Evolutionary conservation across 148 eudicot genomes (phyloP), one percentile per base, ranked within the genome.

Genomic region (Arbutus unedo): DNA sequence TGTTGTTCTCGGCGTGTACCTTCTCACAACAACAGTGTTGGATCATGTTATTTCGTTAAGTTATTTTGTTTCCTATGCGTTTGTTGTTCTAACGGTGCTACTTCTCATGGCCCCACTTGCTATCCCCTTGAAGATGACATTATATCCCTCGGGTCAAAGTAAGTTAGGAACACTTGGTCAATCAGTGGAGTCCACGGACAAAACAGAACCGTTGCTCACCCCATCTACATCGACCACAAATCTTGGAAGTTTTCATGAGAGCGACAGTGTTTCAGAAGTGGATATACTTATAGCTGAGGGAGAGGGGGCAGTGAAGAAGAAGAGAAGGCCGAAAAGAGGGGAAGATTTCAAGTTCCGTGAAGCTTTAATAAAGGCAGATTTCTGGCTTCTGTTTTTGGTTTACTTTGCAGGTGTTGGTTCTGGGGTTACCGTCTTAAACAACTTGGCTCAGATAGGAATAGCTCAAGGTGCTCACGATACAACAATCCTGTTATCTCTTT

Each of bases 361-460:
- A 91, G 99, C 98, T 72, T 79, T 96, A 6, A 78, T 94, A 6
- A 94, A 96, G 86, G 99, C 99, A 4, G 98, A 96, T 84, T 96
- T 96, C 82, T 96, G 99, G 99, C 97, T 96, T 81, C 90, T 96
- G 56, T 94, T 91, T 85, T 73, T 88, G 44, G 99, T 92, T 50
- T 96, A 90, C 85, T 96, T 96, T 88, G 86, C 91, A 56, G 98
- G 98, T 10, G 98, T 94, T 84, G 98, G 98, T 38, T 87, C 98
- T 8, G 98, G 98, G 7, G 93, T 96, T 5, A 93, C 98, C 59
- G 98, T 96, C 72, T 90, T 96, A 23, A 96, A 96, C 84, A 96
- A 96, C 87, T 85, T 96, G 85, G 99, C 99, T 18, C 99, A 96
- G 78, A 94, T 96, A 47, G 99, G 97, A 64, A 89, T 92, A 56